Evolutionary conservation across 306 rosid genomes (phyloP), one percentile per base, ranked within the genome.

Genomic region (Delonix regia): DNA sequence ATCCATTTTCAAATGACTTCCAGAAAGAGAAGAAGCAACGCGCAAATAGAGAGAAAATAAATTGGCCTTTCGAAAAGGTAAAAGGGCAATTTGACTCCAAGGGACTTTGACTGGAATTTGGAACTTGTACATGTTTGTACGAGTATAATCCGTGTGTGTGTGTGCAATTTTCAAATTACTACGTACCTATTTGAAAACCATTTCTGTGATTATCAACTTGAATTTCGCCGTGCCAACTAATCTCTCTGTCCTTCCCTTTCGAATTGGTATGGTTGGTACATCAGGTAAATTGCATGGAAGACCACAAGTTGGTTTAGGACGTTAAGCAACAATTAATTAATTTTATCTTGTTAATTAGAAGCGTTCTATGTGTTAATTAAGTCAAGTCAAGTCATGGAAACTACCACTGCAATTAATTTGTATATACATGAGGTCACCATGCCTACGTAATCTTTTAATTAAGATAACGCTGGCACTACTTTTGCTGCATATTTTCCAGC

Each of bases 71-170:
- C 22, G 7, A 13, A 18, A 18, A 27, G 7, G 36, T 48, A 24
- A 69, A 15, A 27, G 16, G 13, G 21, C 0, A 45, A 6, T 14
- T 48, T 47, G 59, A 75, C 21, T 74, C n/a, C 21, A 48, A 22
- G 72, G 12, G 57, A 74, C 57, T 70, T 44, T 60, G 79, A 75
- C 71, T 45, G 27, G 70, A 59, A 41, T 55, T 30, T 27, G 30
- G 41, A 60, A 68, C 11, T 27, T 19, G 56, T 34, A 30, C 9
- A 38, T 49, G 13, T 45, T 7, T 15, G 28, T 16, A 36, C 51
- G 9, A 16, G 78, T 74, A 19, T 57, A 41, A 41, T 42, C 28
- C 78, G 56, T 11, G 30, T 59, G 3, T 42, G 47, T 42, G 6
- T 13, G 7, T 19, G 33, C 33, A 55, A 21, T 55, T 34, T 5